These are phyloP conservation scores for Nyssa sinensis DNA, from an alignment of 148 eudicot species.

Conservation along the genomic window DNA sequence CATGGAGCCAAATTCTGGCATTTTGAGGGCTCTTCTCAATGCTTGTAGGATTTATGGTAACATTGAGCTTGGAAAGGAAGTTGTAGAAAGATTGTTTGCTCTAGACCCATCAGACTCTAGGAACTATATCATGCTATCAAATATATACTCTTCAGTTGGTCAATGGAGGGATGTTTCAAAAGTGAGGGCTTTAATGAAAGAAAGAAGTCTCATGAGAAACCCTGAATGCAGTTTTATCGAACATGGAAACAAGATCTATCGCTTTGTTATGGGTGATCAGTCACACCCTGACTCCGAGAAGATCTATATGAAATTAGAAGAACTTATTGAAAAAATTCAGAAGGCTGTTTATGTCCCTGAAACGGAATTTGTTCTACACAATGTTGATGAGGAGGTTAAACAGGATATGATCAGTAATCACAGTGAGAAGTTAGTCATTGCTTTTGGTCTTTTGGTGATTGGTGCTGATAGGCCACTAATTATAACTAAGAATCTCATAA, in stretches of 20 bases:
- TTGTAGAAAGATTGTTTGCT: constrained; percentile 35
- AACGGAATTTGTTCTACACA: constrained; percentile 37
- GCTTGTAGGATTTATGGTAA: constrained; percentile 39
- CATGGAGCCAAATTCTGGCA: constrained; percentile 38
- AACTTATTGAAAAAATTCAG: constrained; percentile 24
- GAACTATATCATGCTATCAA: constrained; percentile 38
- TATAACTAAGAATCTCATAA: constrained; percentile 44
- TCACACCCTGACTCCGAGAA: constrained; percentile 31
- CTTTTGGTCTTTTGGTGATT: constrained; percentile 42
- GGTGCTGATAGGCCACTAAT: constrained; percentile 25
- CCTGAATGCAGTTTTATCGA: constrained; percentile 41
- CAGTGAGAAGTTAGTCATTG: constrained; percentile 48
- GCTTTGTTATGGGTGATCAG: constrained; percentile 39
- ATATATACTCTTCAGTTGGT: constrained; percentile 42
- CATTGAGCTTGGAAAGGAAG: constrained; percentile 41
- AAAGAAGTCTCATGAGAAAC: constrained; percentile 16
- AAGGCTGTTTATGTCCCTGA: constrained; percentile 31
- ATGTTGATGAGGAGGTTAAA: constrained; percentile 36
- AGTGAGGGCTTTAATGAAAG: constrained; percentile 38
- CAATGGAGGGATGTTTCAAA: constrained; percentile 39
- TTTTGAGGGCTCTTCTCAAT: constrained; percentile 48
- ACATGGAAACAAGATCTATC: constrained; percentile 28
- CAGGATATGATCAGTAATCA: constrained; percentile 41
- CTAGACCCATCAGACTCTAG: constrained; percentile 32
- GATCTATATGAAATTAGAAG: constrained; percentile 39